Evolutionary conservation across 345 rosid genomes (phyloP), one percentile per base, ranked within the genome.

Genomic region (Schrenkiella parvula): DNA sequence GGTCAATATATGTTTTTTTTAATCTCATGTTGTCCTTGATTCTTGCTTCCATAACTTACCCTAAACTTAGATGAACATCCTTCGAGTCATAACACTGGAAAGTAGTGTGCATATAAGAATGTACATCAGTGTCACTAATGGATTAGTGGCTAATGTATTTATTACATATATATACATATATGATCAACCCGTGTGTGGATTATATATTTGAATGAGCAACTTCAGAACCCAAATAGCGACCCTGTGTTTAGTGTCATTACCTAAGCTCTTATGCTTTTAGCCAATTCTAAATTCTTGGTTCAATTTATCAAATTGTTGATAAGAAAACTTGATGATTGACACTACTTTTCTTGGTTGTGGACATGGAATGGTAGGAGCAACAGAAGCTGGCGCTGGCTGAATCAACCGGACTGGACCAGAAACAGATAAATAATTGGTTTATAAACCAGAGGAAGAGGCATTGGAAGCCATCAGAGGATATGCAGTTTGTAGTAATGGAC

Each of bases 401-500:
- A 51, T 82, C 99, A 0, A 92, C 99, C 0, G 97, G 99, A 2
- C 77, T 95, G 52, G 99, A 95, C 79, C 95, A 86, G 84, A 95
- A 95, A 83, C 99, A 95, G 68, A 95, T 92, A 64, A 95, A 92
- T 85, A 95, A 95, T 78, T 95, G 99, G 99, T 95, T 95, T 82
- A 95, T 95, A 59, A 95, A 95, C 73, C 99, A 95, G 72, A 88
- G 98, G 82, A 95, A 92, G 73, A 78, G 99, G n/a, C 99, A 92
- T 76, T 95, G 99, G 99, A 95, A 90, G 76, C 99, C 99, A 0
- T 82, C 95, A 0, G 99, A 95, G 73, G 98, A 95, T 42, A 90
- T 92, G 98, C 97, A 90, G 75, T 85, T 88, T 46, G 91, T 90
- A 64, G 95, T 89, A 64, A 90, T 92, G 95, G 98, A 92, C 66